Conservation (phyloP, 441 rosid genomes). For the Hura crepitans region DNA sequence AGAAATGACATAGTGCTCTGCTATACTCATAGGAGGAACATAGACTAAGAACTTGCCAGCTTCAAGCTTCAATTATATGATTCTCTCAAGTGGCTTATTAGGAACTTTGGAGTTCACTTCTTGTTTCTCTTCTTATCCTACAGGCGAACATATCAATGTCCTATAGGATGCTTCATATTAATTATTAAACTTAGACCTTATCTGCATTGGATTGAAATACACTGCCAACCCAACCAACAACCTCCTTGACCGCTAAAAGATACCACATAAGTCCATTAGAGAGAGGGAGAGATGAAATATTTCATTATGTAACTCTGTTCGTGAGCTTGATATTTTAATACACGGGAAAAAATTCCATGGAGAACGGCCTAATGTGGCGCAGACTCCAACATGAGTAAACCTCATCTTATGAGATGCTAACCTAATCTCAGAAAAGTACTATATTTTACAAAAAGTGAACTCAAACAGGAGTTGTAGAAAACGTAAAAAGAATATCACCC, state of each 20-base stretch:
- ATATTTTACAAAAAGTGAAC: constrained; percentile 39
- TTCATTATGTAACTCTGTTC: constrained; percentile 22
- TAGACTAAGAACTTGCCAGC: neutral
- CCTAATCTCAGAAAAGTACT: constrained; percentile 27
- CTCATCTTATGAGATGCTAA: constrained; percentile 35
- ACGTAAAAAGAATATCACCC: constrained; percentile 18
- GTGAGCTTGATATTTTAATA: constrained; percentile 31
- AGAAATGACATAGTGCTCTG: neutral
- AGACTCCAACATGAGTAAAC: constrained; percentile 20
- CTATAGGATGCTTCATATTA: neutral
- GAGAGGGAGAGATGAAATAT: neutral
- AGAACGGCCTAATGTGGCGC: constrained; percentile 30
- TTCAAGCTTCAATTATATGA: neutral
- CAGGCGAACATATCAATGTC: neutral
- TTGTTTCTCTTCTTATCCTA: neutral
- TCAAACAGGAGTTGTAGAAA: constrained; percentile 14
- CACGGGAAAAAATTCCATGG: constrained; percentile 32
- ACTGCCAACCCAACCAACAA: neutral
- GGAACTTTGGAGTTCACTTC: neutral
- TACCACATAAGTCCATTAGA: neutral
- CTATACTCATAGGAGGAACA: neutral
- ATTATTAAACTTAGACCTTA: neutral
- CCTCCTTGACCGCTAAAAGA: neutral
- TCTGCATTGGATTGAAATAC: neutral
- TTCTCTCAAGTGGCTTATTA: neutral